These are phyloP conservation scores for Aspergillus calidoustus DNA, from an alignment of 2,329 filamentous ascomycete genomes.

Conservation along the genomic window DNA sequence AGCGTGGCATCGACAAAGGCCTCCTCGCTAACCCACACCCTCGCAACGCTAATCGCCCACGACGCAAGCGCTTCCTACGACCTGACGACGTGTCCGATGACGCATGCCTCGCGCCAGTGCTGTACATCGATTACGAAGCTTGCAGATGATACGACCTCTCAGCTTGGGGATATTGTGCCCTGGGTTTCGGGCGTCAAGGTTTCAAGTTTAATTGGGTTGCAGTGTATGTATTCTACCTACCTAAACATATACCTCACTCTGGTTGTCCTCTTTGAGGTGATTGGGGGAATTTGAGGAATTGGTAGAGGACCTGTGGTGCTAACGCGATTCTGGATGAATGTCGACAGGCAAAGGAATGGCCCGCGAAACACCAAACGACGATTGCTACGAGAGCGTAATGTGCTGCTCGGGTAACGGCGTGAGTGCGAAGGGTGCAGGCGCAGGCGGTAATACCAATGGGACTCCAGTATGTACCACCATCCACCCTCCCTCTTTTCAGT, in stretches of 20 bases:
- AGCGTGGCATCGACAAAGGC: neutral
- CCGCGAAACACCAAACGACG: slow-evolving; percentile 15
- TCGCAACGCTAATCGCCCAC: slow-evolving; percentile 12
- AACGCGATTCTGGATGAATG: no score
- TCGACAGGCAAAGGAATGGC: slow-evolving; percentile 29
- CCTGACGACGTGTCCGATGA: slow-evolving; percentile 28
- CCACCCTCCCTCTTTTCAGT: neutral
- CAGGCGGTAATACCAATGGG: no score
- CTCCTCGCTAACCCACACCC: neutral
- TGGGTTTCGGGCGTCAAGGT: slow-evolving; percentile 25
- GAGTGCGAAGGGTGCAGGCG: neutral
- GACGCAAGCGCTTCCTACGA: slow-evolving; percentile 17
- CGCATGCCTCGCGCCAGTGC: slow-evolving; percentile 32
- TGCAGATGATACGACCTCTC: slow-evolving; percentile 20
- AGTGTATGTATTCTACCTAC: slow-evolving; percentile 30
- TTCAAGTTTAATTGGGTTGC: slow-evolving; percentile 29
- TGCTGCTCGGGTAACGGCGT: slow-evolving; percentile 25
- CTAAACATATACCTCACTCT: no score
- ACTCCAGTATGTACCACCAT: slow-evolving; percentile 12
- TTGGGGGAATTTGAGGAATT: no score
- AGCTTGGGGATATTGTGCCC: slow-evolving; percentile 29
- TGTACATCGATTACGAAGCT: slow-evolving; percentile 29
- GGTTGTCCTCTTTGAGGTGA: neutral
- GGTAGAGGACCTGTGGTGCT: no score
- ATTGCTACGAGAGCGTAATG: slow-evolving; percentile 31